Evolutionary conservation across 2,329 filamentous ascomycete species (phyloP).

Genomic region (Epicoccum nigrum): DNA sequence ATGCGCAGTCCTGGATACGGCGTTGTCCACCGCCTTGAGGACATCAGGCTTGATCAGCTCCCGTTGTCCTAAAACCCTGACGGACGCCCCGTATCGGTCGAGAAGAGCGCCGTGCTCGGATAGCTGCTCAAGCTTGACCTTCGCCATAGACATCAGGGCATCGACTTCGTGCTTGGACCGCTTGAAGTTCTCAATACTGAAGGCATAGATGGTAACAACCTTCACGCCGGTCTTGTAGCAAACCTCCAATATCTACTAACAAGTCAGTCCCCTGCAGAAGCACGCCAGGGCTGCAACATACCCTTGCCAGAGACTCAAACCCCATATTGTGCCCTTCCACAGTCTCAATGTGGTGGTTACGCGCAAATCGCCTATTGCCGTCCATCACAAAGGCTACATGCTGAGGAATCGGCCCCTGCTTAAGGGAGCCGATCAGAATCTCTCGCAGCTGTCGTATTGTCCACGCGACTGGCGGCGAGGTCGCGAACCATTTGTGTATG

Average conservation of each 20-base stretch:
- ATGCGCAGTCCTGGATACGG: conserved; percentile 82
- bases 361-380: conserved; percentile 91
- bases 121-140: conserved; percentile 90
- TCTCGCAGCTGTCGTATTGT: conserved; percentile 78
- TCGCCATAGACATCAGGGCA: conserved; percentile 96
- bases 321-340: conserved; percentile 95
- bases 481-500: conserved; percentile 76
- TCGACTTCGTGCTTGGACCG: conserved; percentile 95
- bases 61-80: conserved; percentile 84
- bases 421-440: conserved; percentile 83
- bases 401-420: conserved; percentile 88
- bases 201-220: conserved; percentile 96
- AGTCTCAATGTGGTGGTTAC: conserved; percentile 90
- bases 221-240: conserved; percentile 98
- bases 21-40: conserved; percentile 82
- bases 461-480: conserved; percentile 92
- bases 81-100: conserved; percentile 86
- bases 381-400: conserved; percentile 99
- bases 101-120: conserved; percentile 91
- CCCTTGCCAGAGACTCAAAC: conserved; percentile 90
- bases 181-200: conserved; percentile 99
- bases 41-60: conserved; percentile 87
- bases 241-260: conserved; percentile 78
- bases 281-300: conserved; percentile 51
- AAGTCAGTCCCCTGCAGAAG: not conserved